Conservation (phyloP, 441 rosid species). For the Arabidopsis hybrid region DNA sequence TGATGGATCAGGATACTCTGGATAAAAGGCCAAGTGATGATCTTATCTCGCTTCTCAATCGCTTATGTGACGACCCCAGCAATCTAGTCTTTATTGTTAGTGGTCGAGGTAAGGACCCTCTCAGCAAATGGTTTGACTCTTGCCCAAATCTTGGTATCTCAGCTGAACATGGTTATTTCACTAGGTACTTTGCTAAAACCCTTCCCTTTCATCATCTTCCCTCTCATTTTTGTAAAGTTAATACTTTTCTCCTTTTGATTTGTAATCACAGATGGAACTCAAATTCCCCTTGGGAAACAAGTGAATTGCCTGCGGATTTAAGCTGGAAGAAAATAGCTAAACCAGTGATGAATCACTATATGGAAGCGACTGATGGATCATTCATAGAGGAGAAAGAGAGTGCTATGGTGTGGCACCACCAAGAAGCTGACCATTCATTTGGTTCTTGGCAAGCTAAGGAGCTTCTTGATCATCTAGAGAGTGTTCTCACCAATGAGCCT, state of each 20-base stretch:
- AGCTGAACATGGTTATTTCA: slow-evolving; percentile 85
- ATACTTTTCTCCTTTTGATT: slow-evolving; percentile 2
- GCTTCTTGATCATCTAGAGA: slow-evolving; percentile 83
- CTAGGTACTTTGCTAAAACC: slow-evolving; percentile 53
- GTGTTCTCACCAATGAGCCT: slow-evolving; percentile 80
- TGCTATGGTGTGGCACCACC: slow-evolving; percentile 85
- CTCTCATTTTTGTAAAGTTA: slow-evolving; percentile 4
- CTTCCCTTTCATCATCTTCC: slow-evolving; percentile 1
- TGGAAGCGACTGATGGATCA: slow-evolving; percentile 82
- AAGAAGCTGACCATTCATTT: slow-evolving; percentile 71
- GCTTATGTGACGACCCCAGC: slow-evolving; percentile 64
- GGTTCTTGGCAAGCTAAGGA: slow-evolving; percentile 81
- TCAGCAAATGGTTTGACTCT: slow-evolving; percentile 74
- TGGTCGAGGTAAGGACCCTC: slow-evolving; percentile 74
- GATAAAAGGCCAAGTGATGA: slow-evolving; percentile 60
- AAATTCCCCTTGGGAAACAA: slow-evolving; percentile 64
- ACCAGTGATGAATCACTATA: slow-evolving; percentile 81
- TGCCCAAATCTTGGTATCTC: slow-evolving; percentile 70
- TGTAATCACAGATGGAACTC: slow-evolving; percentile 57
- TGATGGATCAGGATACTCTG: slow-evolving; percentile 61
- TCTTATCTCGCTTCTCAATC: slow-evolving; percentile 61
- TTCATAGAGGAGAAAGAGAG: slow-evolving; percentile 76
- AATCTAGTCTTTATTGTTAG: slow-evolving; percentile 79
- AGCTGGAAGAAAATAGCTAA: slow-evolving; percentile 70
- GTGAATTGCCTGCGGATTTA: slow-evolving; percentile 48